Evolutionary conservation across 2,329 filamentous ascomycete species (phyloP), one percentile per base, ranked within the genome.

Genomic region (Phaeosphaeria sp.): DNA sequence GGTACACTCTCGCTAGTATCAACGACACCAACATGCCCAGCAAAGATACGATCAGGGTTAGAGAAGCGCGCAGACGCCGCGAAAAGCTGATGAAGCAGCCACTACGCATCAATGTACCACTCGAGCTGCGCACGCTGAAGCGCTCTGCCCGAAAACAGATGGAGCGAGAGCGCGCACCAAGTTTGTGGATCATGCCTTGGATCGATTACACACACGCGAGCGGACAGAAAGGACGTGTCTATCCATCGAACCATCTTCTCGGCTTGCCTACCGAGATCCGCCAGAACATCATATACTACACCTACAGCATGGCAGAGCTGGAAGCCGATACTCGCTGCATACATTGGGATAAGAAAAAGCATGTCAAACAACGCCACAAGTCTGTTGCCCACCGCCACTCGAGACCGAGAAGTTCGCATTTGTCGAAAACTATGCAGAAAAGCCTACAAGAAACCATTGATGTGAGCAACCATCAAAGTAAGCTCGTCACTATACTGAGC

Each of bases 201-300:
- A 42, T 57, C 6, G 7, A 52, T 25, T 9, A 17, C 39, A 9
- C 18, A 24, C 20, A 24, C 45, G 20, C 36, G 15, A 22, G 20
- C 7, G 20, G 22, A 3, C 15, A 24, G 20, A 40, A 21, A n/a
- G 20, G 27, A 2, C 17, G 36, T 1, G 24, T 6, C 1, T 52
- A 57, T 48, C 55, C 56, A 1, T 11, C 18, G 24, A 59, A 62
- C 8, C 56, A 53, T 39, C 46, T 68, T 2, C 53, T 62, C 4
- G 57, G 60, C n/a, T 46, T 68, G 3, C 62, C 66, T 7, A 49
- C 21, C 2, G 66, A 68, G 24, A 21, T 68, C 8, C 50, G 59
- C 9, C 62, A 64, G 43, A 21, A 53, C 7, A 64, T 67, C 17
- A 15, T 67, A 24, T 53, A 55, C 18, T n/a, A 49, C 21, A 22